These are phyloP conservation scores for Ophiocordyceps unilateralis DNA, from an alignment of 2,329 filamentous ascomycete genomes.

Conservation along the genomic window DNA sequence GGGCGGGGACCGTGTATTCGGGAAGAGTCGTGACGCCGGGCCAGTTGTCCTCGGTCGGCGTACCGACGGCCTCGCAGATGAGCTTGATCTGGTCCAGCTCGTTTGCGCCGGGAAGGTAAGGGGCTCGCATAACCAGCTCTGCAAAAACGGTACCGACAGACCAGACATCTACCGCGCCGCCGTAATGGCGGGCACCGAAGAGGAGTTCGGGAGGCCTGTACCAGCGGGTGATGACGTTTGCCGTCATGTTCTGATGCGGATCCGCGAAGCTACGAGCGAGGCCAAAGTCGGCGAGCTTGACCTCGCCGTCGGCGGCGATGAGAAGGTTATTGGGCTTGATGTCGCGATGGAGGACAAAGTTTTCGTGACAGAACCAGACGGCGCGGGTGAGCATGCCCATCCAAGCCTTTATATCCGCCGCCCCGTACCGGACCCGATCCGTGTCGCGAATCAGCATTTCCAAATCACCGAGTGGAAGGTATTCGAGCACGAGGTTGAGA, in stretches of 20 bases:
- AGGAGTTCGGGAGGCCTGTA: conserved; percentile 90
- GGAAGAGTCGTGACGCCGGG: conserved; percentile 70
- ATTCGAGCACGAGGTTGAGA: conserved; percentile 88
- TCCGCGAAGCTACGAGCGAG: conserved; percentile 81
- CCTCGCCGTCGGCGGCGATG: conserved; percentile 78
- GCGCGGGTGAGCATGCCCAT: conserved; percentile 92
- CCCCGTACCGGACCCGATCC: conserved; percentile 60
- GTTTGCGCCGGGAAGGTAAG: conserved; percentile 67
- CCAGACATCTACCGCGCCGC: conserved; percentile 86
- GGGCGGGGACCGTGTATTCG: conserved; percentile 58
- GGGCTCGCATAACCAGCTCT: conserved; percentile 67
- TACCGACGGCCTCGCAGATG: conserved; percentile 74
- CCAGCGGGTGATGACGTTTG: conserved; percentile 91
- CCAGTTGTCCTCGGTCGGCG: conserved; percentile 89
- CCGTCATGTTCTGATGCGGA: conserved; percentile 76
- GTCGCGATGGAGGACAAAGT: conserved; percentile 85
- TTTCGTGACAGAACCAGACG: conserved; percentile 93
- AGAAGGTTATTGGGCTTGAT: conserved; percentile 98
- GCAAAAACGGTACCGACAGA: conserved; percentile 85
- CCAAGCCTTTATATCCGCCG: conserved; percentile 92
- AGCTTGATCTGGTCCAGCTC: conserved; percentile 76
- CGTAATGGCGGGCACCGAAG: conserved; percentile 79
- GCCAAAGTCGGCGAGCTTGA: conserved; percentile 97
- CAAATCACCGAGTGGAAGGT: conserved; percentile 80
- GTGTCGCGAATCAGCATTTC: conserved; percentile 87